These are phyloP conservation scores for Phyllosticta citribraziliensis DNA, from an alignment of 2,329 filamentous ascomycete species.

Conservation along the genomic window DNA sequence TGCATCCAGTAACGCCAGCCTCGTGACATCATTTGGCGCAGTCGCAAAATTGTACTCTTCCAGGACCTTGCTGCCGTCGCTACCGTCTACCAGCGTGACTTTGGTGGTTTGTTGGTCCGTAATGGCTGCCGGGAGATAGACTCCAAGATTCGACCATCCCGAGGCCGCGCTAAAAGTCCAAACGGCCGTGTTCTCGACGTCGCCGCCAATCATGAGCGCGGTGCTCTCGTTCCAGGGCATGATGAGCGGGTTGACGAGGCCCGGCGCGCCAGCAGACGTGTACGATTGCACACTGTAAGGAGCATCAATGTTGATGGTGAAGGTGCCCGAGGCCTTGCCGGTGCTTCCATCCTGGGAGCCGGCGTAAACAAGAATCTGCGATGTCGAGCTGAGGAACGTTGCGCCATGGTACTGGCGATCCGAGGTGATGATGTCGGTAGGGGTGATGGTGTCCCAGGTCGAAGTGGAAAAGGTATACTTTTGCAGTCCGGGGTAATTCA, in stretches of 20 bases:
- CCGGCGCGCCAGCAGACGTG: conserved; percentile 50
- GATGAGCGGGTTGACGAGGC: conserved; percentile 55
- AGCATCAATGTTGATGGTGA: conserved; percentile 55
- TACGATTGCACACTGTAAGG: conserved; percentile 56
- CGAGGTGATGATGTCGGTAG: conserved; percentile 42
- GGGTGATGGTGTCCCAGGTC: conserved; percentile 49
- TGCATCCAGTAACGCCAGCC: conserved; percentile 56
- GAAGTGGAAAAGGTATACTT: conserved; percentile 48
- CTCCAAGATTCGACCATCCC: conserved; percentile 60
- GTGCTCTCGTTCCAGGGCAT: conserved; percentile 63
- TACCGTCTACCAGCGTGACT: conserved; percentile 56
- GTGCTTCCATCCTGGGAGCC: conserved; percentile 52
- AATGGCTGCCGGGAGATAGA: conserved; percentile 52
- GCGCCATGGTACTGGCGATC: conserved; percentile 67
- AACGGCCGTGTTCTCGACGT: conserved; percentile 54
- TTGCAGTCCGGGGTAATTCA: conserved; percentile 65
- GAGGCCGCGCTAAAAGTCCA: conserved; percentile 57
- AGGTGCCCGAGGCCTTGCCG: conserved; percentile 60
- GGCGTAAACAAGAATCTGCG: conserved; percentile 71
- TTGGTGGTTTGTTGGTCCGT: conserved; percentile 50
- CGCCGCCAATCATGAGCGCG: conserved; percentile 67
- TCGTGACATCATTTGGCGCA: conserved; percentile 65
- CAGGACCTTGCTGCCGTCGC: conserved; percentile 68
- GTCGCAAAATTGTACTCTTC: conserved; percentile 66
- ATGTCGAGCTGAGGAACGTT: conserved; percentile 59